These are phyloP conservation scores for Parastagonospora nodorum DNA, from an alignment of 2,329 filamentous ascomycete species.

Conservation along the genomic window DNA sequence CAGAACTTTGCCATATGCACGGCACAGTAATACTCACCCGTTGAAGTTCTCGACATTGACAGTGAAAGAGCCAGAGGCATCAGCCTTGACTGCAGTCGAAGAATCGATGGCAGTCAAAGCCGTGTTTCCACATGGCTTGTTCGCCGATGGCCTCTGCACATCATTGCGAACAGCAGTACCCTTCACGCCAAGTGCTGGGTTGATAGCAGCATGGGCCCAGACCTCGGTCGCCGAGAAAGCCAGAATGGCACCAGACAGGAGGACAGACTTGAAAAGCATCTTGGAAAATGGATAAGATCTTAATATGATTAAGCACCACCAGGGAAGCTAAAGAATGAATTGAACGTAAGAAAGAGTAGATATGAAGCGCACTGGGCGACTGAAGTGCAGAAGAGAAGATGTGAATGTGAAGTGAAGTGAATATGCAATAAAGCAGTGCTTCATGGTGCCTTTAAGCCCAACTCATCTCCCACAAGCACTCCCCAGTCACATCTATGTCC, in stretches of 20 bases:
- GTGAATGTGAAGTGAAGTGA: not conserved
- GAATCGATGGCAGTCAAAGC: slow-evolving; percentile 6
- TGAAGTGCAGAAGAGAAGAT: slow-evolving; percentile 1
- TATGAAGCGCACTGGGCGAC: not conserved
- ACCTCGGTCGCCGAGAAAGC: slow-evolving; percentile 5
- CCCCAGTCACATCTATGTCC: not conserved
- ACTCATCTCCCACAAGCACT: not conserved
- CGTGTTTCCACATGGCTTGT: slow-evolving; percentile 5
- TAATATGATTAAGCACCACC: slow-evolving; percentile 1
- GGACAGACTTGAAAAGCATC: slow-evolving; percentile 6
- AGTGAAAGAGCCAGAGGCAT: slow-evolving; percentile 3
- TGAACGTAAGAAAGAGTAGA: not conserved
- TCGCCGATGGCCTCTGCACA: slow-evolving; percentile 2
- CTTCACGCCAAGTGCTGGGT: slow-evolving; percentile 4
- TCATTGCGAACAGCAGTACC: slow-evolving; percentile 1
- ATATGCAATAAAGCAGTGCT: not conserved
- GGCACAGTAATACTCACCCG: not conserved
- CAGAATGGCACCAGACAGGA: slow-evolving; percentile 1
- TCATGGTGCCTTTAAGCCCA: not conserved
- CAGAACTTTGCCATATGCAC: not conserved
- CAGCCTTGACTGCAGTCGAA: slow-evolving; percentile 4
- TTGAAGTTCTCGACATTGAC: slow-evolving; percentile 4
- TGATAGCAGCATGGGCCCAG: slow-evolving; percentile 6
- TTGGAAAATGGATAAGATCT: slow-evolving; percentile 1
- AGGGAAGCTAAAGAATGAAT: slow-evolving; percentile 5